Percentiles rank a stretch among this genome's conserved stretches.
Evolutionary conservation across 257 asterid genomes (phyloP).

Genomic region (Handroanthus guayacan): DNA sequence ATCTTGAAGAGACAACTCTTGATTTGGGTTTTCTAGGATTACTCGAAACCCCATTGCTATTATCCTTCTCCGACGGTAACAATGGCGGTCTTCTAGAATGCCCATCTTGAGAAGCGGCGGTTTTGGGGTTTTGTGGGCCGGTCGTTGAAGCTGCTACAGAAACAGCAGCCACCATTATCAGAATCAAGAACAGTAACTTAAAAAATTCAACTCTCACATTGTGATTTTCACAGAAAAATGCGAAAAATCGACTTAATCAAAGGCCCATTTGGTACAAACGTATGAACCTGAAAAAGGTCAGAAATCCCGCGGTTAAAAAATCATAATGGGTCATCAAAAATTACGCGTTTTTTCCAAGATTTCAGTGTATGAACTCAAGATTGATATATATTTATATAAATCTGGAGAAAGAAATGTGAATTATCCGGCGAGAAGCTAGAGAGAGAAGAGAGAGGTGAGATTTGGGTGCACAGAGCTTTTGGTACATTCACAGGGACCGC

Average conservation of each 20-base stretch:
- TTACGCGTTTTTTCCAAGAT: slow-evolving; percentile 50
- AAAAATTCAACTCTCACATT: slow-evolving; percentile 64
- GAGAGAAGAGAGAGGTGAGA: slow-evolving; percentile 43
- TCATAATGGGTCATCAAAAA: slow-evolving; percentile 44
- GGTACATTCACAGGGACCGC: slow-evolving; percentile 45
- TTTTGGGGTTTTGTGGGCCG: slow-evolving; percentile 57
- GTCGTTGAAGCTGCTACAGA: slow-evolving; percentile 80
- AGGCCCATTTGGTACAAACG: slow-evolving; percentile 42
- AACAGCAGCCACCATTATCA: slow-evolving; percentile 91
- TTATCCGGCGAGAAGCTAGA: slow-evolving; percentile 48
- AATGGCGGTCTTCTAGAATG: slow-evolving; percentile 72
- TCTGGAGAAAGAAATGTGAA: slow-evolving; percentile 20
- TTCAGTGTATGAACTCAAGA: slow-evolving; percentile 24
- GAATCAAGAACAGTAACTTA: slow-evolving; percentile 40
- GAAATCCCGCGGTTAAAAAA: slow-evolving; percentile 52
- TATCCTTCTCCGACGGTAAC: slow-evolving; percentile 82
- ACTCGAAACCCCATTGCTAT: slow-evolving; percentile 55
- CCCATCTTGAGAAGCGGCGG: slow-evolving; percentile 47
- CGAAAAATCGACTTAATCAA: slow-evolving; percentile 46
- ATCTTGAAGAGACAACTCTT: slow-evolving; percentile 78
- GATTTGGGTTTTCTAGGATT: slow-evolving; percentile 77
- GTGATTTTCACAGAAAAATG: slow-evolving; percentile 39
- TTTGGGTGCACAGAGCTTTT: slow-evolving; percentile 55
- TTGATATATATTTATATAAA: background rate
- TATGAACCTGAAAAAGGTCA: slow-evolving; percentile 60